Base-by-base conservation (phyloP, 2,329 filamentous ascomycete species). In the Arthroderma sp. region DNA sequence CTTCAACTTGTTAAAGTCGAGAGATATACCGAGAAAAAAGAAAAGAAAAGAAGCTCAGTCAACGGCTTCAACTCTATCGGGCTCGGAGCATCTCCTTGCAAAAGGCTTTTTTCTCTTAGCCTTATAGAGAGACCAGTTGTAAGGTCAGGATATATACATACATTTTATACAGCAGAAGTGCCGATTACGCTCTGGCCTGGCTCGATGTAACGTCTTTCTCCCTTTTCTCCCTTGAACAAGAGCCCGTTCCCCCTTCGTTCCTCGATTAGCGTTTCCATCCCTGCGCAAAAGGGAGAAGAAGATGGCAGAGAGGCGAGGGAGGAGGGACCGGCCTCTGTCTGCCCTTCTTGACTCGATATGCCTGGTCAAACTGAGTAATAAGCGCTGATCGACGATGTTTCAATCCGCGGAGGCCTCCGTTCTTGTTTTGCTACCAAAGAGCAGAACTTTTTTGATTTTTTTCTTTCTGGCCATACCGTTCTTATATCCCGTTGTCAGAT, bases 41-140 rank as follows among this genome's bases (percentile, higher is more conserved):
- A 31, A 51, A 51, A n/a, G 25, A 51, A 51, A 51, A 51, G 44
- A 51, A 51, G 44, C 44, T 51, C 44, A 51, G 44, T 35, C 28
- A 51, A 51, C 44, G 44, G 44, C 44, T 51, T 51, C 44, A 44
- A 44, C 41, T 44, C 41, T 44, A 44, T 44, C 41, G 41, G 41
- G 41, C 41, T 44, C 41, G 41, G 44, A 51, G 44, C 44, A 33
- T 51, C 44, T 33, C 44, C 44, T 51, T 51, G 41, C 41, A 4
- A 44, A 44, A 44, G 41, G 41, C n/a, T 41, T 41, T 44, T n/a
- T 43, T 19, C 19, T 13, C 41, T 15, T 21, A 44, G 41, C 41
- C 41, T 44, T 44, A 19, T n/a, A 47, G 35, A 47, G 43, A 47
- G 41, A 25, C 21, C 17, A 43, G 6, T 31, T 31, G 28, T 31